Evolutionary conservation across 2,329 filamentous ascomycete species (phyloP).

Genomic region (Metarhizium sp.): DNA sequence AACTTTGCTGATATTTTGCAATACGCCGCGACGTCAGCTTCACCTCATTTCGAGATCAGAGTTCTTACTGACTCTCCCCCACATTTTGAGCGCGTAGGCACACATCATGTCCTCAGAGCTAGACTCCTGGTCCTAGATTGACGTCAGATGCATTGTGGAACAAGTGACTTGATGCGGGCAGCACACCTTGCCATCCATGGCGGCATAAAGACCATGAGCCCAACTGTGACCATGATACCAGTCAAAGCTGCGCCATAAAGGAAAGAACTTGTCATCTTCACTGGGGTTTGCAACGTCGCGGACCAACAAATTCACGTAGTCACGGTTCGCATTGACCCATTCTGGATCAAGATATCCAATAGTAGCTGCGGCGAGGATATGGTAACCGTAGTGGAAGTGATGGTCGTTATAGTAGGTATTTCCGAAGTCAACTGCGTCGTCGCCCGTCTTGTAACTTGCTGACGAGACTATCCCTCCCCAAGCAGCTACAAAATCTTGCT

Average conservation of each 20-base stretch:
- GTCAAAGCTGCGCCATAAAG: conserved; percentile 76
- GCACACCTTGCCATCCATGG: conserved; percentile 58
- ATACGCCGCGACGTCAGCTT: not conserved
- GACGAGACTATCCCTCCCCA: conserved; percentile 80
- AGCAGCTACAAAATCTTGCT: conserved; percentile 28
- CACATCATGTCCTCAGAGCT: conserved; percentile 86
- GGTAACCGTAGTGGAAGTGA: conserved; percentile 77
- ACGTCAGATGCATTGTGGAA: not conserved
- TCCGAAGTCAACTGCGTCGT: conserved; percentile 73
- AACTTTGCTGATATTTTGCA: not conserved
- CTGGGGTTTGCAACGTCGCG: conserved; percentile 76
- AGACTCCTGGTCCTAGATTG: conserved; percentile 60
- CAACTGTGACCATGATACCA: conserved; percentile 94
- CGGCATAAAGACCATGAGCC: conserved; percentile 71
- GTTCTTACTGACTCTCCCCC: conserved; percentile 74
- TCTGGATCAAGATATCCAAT: conserved; percentile 68
- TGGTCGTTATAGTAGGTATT: conserved; percentile 78
- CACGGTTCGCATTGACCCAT: conserved; percentile 66
- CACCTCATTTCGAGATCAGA: conserved; percentile 66
- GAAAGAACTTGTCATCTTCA: conserved; percentile 62
- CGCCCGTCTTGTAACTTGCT: conserved; percentile 59
- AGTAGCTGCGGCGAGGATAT: conserved; percentile 76
- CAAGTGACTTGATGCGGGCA: not conserved
- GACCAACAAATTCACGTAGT: conserved; percentile 74
- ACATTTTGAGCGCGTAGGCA: conserved; percentile 85